A percentile compares a stretch with the other conserved stretches of the same genome.
These are phyloP conservation scores for Aurifilum marmelostoma DNA, from an alignment of 2,329 filamentous ascomycete genomes.

Conservation along the genomic window DNA sequence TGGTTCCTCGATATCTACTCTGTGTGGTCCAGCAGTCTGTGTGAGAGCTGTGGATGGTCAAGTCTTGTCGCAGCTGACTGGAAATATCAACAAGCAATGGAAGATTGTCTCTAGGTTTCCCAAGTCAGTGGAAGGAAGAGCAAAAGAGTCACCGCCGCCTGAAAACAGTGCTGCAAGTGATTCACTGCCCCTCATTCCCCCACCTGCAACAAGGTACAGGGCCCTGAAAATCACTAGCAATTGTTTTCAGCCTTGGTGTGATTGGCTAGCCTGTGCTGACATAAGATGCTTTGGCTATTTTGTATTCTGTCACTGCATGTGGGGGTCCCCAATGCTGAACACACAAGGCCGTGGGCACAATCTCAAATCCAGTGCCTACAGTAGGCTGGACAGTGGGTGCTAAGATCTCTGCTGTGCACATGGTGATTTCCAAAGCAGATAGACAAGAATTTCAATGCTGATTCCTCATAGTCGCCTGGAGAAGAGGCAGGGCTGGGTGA, in stretches of 20 bases:
- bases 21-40: background rate
- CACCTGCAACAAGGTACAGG: constrained; percentile 14
- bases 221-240: constrained; percentile 15
- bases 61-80: background rate
- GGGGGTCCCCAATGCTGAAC: background rate
- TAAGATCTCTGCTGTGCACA: too few species aligned
- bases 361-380: background rate
- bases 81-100: background rate
- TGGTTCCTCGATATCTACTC: background rate
- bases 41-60: too few species aligned
- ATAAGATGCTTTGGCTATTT: background rate
- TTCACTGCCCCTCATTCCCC: constrained; percentile 6
- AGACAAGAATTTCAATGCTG: too few species aligned
- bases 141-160: constrained; percentile 18
- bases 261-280: constrained; percentile 6
- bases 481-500: too few species aligned
- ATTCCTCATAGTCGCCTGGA: too few species aligned
- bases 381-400: too few species aligned
- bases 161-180: background rate
- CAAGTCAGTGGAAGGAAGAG: constrained; percentile 3
- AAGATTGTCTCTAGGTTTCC: background rate
- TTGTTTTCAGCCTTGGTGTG: constrained; percentile 12
- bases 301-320: background rate
- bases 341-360: background rate
- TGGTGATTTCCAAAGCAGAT: too few species aligned